Evolutionary conservation across 768 basidiomycete genomes (phyloP), one percentile per base, ranked within the genome.

Genomic region (Rhodotorula taiwanensis): DNA sequence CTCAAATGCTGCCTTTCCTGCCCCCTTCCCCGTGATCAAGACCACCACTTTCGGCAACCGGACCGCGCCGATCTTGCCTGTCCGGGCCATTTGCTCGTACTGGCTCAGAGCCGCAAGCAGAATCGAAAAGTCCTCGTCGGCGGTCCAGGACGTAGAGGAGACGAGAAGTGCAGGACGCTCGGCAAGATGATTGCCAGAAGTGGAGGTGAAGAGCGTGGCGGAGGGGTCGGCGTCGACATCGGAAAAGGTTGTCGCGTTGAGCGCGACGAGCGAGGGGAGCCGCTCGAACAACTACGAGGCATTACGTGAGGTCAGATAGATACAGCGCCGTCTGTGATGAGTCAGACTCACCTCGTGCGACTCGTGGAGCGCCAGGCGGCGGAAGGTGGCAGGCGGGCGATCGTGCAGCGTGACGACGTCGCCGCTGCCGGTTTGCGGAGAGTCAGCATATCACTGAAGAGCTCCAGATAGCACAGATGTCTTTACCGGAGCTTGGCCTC

Each of bases 81-180:
- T 15, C 86, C 28, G 79, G 82, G 20, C 73, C 10, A 39, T 16
- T 16, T 16, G 60, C 69, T 98, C 86, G 74, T 95, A 98, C 21
- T 76, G 45, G 20, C 77, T 74, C 43, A 99, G 78, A 4, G 91
- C 90, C 25, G 83, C 80, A 27, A 97, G 76, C 23, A 99, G 82
- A 55, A 95, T 82, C 14, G 81, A 77, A 69, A 99, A 97, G 74
- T 98, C 92, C 75, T 99, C 95, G 72, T 99, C 95, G 10, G 89
- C 83, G 1, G 95, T 98, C 94, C 94, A 98, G 21, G 88, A 91
- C 2, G 95, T 99, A 69, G 89, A 89, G 28, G 88, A 90, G 31
- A 99, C 84, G 23, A 97, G 69, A 3, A 98, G 77, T 1, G 90
- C 92, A 7, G 91, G 89, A 60, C 93, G 51, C 69, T 49, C 30